A percentile compares a stretch with the other conserved stretches of the same genome.
phyloP scores from a whole-genome alignment of 78 protist genomes.

The Neovahlkampfia damariscottae region DNA sequence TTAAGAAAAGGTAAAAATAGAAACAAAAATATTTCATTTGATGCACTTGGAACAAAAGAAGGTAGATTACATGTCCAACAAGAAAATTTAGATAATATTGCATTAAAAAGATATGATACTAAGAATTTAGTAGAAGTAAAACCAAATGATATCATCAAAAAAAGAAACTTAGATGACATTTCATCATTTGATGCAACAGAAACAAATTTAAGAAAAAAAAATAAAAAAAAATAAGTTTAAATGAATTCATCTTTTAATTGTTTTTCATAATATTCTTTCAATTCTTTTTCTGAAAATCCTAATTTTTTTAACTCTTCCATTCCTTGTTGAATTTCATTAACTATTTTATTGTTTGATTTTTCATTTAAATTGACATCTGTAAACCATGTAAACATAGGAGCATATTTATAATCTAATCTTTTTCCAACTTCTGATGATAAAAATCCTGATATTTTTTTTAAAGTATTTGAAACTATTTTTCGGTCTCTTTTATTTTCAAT shows the following conservation, averaged over 20 bases:
- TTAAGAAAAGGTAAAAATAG: background rate
- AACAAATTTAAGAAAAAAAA: background rate
- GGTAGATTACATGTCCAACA: slow-evolving; percentile 4
- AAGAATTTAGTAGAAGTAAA: too few relatives aligned
- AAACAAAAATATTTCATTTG: background rate
- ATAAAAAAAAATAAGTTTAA: background rate
- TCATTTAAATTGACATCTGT: too few relatives aligned
- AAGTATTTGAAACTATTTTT: too few relatives aligned
- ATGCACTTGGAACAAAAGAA: background rate
- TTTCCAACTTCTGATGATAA: too few relatives aligned
- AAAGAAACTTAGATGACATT: background rate
- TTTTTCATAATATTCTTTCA: background rate
- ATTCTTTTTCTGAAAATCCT: background rate
- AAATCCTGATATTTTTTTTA: too few relatives aligned
- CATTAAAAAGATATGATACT: background rate
- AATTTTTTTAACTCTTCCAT: too few relatives aligned
- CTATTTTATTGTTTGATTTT: too few relatives aligned
- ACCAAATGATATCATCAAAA: too few relatives aligned
- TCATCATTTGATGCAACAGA: background rate
- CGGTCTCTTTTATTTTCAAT: too few relatives aligned
- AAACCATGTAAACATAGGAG: too few relatives aligned
- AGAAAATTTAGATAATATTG: background rate
- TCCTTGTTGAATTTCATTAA: too few relatives aligned
- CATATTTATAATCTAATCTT: too few relatives aligned
- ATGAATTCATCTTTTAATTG: background rate